A percentile compares a stretch with the other conserved stretches of the same genome.
Conservation (phyloP, 1,284 basidiomycete species). For the Malassezia nana region DNA sequence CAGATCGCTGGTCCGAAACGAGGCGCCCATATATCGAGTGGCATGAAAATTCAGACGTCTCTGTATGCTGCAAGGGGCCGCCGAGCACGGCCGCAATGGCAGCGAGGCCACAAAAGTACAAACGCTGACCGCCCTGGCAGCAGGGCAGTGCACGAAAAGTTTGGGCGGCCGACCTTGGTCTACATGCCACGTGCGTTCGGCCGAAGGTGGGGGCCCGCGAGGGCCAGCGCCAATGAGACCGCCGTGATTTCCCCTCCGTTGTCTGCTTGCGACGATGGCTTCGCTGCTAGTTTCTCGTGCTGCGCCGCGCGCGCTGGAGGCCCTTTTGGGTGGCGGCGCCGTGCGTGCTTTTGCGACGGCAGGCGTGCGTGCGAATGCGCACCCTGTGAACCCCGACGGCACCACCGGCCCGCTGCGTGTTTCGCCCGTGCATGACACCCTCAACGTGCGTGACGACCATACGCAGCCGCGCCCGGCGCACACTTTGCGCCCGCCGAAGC, state of each 20-base stretch:
- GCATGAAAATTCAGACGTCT: background rate
- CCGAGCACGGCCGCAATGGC: background rate
- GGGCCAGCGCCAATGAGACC: slow-evolving; percentile 1
- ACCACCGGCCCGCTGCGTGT: slow-evolving; percentile 9
- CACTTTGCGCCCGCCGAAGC: slow-evolving; percentile 7
- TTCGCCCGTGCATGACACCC: slow-evolving; percentile 16
- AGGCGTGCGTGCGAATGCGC: background rate
- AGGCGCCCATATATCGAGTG: background rate
- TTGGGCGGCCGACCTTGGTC: no score
- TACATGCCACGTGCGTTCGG: background rate
- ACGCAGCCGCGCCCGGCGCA: slow-evolving; percentile 1
- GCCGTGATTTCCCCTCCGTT: slow-evolving; percentile 1
- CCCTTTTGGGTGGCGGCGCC: background rate
- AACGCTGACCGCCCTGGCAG: no score
- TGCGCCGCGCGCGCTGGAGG: slow-evolving; percentile 4
- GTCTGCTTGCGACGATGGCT: slow-evolving; percentile 5
- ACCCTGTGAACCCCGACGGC: slow-evolving; percentile 1
- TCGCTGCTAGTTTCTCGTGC: slow-evolving; percentile 11
- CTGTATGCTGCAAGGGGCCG: background rate
- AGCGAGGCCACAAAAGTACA: no score
- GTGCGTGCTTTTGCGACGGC: slow-evolving; percentile 8
- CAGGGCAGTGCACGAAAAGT: no score
- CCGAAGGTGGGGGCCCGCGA: background rate
- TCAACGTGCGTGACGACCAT: slow-evolving; percentile 13
- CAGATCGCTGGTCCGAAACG: background rate